A percentile compares a stretch with the other conserved stretches of the same genome.
Evolutionary conservation across 2,329 filamentous ascomycete genomes (phyloP).

Genomic region (Arachnopeziza araneosa): DNA sequence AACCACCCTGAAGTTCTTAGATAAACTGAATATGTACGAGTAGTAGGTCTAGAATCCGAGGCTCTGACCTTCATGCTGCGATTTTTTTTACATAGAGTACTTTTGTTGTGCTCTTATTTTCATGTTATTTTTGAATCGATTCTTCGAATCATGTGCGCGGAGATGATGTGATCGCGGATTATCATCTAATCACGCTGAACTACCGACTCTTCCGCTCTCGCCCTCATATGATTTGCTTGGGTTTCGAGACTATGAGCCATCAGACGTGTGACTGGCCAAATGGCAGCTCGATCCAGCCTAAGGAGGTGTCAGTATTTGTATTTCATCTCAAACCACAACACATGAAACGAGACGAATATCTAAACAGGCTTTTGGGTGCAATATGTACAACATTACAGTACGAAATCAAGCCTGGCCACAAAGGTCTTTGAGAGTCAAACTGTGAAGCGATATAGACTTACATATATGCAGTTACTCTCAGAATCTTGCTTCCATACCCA

Average conservation of each 20-base stretch:
- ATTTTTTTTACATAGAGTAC: not conserved
- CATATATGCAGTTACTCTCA: constrained; percentile 80
- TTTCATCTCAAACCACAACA: no score
- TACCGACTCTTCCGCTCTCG: constrained; percentile 44
- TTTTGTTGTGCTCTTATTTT: not conserved
- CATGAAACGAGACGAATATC: no score
- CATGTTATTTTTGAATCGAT: not conserved
- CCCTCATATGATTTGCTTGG: constrained; percentile 58
- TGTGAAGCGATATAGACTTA: not conserved
- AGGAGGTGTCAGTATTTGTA: not conserved
- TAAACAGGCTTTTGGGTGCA: not conserved
- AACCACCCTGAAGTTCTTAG: not conserved
- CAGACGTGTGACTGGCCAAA: constrained; percentile 54
- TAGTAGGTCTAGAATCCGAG: not conserved
- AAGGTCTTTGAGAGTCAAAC: not conserved
- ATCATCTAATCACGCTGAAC: constrained; percentile 19
- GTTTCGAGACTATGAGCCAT: constrained; percentile 61
- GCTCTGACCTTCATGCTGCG: not conserved
- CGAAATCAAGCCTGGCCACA: not conserved
- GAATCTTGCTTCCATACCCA: constrained; percentile 78
- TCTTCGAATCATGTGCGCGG: not conserved
- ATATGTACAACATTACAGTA: not conserved
- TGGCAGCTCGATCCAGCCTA: not conserved
- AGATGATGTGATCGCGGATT: not conserved
- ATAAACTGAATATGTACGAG: not conserved